A percentile compares a stretch with the other conserved stretches of the same genome.
These are phyloP conservation scores for Eutrema yunnanense DNA, from an alignment of 345 rosid genomes.

Conservation along the genomic window DNA sequence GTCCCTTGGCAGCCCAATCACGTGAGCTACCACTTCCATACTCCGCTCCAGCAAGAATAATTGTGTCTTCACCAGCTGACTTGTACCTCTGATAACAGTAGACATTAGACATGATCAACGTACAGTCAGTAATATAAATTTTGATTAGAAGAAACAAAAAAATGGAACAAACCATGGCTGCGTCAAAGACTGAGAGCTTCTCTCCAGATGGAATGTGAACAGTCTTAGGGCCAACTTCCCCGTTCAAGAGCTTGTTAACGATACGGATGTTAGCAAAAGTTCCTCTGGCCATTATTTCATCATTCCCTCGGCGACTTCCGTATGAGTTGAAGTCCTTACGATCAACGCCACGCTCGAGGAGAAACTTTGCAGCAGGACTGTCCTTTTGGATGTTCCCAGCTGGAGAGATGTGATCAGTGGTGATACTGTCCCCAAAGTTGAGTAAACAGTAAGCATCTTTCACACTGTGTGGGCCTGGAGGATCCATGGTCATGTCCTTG, in stretches of 20 bases:
- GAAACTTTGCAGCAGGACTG: constrained; percentile 82
- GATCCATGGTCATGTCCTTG: constrained; percentile 87
- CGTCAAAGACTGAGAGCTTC: constrained; percentile 90
- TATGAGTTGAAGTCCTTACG: constrained; percentile 85
- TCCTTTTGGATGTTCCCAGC: constrained; percentile 94
- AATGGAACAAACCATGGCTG: constrained; percentile 68
- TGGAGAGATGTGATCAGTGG: constrained; percentile 91
- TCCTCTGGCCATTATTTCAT: constrained; percentile 96
- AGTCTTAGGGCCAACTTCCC: constrained; percentile 95
- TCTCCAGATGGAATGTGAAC: constrained; percentile 91
- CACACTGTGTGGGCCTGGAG: constrained; percentile 75
- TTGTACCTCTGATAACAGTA: constrained; percentile 71
- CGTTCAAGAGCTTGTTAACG: constrained; percentile 94
- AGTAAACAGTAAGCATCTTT: constrained; percentile 88
- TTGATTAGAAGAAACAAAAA: constrained; percentile 10
- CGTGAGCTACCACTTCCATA: constrained; percentile 99
- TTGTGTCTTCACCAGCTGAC: constrained; percentile 64
- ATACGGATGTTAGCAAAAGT: constrained; percentile 95
- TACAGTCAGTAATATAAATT: not conserved
- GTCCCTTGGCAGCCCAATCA: constrained; percentile 99
- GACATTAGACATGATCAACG: not conserved
- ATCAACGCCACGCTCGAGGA: constrained; percentile 62
- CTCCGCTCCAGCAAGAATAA: constrained; percentile 94
- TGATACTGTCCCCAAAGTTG: constrained; percentile 83
- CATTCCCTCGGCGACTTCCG: constrained; percentile 98